These are phyloP conservation scores for Ganoderma leucocontextum DNA, from an alignment of 1,284 basidiomycete genomes.

Conservation along the genomic window DNA sequence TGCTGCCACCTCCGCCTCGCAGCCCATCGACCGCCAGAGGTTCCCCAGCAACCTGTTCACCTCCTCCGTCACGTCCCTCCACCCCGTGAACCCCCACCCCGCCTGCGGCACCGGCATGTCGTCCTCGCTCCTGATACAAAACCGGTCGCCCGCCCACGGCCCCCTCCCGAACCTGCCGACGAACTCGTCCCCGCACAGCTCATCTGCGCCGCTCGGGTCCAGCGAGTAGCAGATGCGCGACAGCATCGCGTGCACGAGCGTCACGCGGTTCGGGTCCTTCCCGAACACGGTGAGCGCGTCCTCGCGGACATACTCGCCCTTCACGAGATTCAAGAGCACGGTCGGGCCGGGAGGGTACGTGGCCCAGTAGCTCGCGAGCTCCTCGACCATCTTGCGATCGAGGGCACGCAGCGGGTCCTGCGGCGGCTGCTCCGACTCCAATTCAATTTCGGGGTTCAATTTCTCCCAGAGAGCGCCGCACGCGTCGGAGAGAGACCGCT, in stretches of 20 bases:
- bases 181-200: not conserved
- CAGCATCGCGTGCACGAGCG: conserved; percentile 27
- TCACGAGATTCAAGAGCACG: conserved; percentile 11
- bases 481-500: too few species aligned
- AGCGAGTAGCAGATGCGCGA: conserved; percentile 31
- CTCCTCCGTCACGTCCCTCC: conserved; percentile 30
- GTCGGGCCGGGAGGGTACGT: not conserved
- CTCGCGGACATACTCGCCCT: conserved; percentile 16
- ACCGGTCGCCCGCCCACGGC: conserved; percentile 39
- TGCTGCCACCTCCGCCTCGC: not conserved
- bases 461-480: too few species aligned
- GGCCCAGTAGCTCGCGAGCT: not conserved
- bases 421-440: not conserved
- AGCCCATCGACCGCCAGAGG: not conserved
- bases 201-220: conserved; percentile 16
- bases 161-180: conserved; percentile 20
- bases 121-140: conserved; percentile 40
- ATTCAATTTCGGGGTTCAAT: too few species aligned
- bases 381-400: not conserved
- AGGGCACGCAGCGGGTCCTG: not conserved
- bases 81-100: conserved; percentile 21
- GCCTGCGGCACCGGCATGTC: conserved; percentile 4
- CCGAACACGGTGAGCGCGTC: not conserved
- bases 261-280: not conserved
- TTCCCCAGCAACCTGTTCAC: conserved; percentile 11